Conservation (phyloP, 768 basidiomycete genomes). For the Russula abietina region DNA sequence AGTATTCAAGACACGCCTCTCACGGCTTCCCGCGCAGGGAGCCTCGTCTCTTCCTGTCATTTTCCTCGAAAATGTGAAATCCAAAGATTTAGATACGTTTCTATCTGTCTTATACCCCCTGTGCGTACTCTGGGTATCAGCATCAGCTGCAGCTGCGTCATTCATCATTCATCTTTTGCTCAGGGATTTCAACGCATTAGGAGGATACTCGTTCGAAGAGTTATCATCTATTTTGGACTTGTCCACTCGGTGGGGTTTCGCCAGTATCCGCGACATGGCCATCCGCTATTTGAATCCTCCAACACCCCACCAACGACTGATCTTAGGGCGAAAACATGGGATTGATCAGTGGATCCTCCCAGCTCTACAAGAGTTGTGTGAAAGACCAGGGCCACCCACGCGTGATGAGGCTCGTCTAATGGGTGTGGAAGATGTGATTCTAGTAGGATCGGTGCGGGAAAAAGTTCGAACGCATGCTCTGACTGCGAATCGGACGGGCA, state of each 20-base stretch:
- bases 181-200: conserved; percentile 15
- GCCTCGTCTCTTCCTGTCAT: background rate
- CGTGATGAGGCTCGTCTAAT: conserved; percentile 16
- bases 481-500: background rate
- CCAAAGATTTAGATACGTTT: conserved; percentile 16
- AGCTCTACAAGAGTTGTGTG: conserved; percentile 13
- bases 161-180: background rate
- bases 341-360: conserved; percentile 16
- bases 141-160: background rate
- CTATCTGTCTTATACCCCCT: conserved; percentile 17
- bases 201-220: conserved; percentile 10
- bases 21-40: background rate
- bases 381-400: conserved; percentile 8
- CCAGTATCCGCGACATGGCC: conserved; percentile 16
- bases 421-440: conserved; percentile 12
- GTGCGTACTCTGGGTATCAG: background rate
- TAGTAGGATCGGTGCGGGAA: conserved; percentile 18
- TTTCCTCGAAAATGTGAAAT: conserved; percentile 7
- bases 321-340: conserved; percentile 7
- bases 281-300: conserved; percentile 11
- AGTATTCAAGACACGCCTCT: conserved; percentile 5
- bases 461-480: conserved; percentile 2
- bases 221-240: conserved; percentile 16
- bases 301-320: conserved; percentile 4
- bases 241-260: conserved; percentile 19